Base-by-base conservation (phyloP, 176 grass and related monocot species). In the Musa beccarii region DNA sequence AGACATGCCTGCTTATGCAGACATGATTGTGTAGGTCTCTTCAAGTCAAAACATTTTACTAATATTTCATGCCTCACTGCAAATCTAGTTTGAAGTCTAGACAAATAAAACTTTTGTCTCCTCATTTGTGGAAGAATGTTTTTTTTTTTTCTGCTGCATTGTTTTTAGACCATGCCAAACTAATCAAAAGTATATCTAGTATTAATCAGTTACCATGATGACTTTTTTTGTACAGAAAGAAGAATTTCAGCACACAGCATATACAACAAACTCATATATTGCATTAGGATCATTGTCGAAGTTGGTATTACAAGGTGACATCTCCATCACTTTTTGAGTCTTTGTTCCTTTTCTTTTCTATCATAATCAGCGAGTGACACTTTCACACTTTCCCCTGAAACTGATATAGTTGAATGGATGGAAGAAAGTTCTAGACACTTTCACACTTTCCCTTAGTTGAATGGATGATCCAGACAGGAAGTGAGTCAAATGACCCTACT, bases 161-260 rank as follows among this genome's bases (percentile, higher is more conserved):
- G 20, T 13, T 66, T 28, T 13, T 66, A 28, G 62, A 22, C 22
- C 8, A 25, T 4, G 8, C 9, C n/a, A 6, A 69, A 17, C 13
- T 19, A 19, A 14, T 49, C 6, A 61, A 8, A 26, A 9, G 10
- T 22, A 54, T 14, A 5, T n/a, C 21, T 73, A 73, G 9, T 26
- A 14, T 72, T 73, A 24, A 14, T 15, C 10, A 54, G 5, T 55
- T 43, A 73, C 9, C 22, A 12, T 8, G 0, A 73, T 53, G 51
- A 4, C 52, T 68, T 80, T 54, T 53, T 49, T 56, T 59, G 57
- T 71, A 14, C 69, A 92, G 93, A 97, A 97, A 89, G 93, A 97
- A 76, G 93, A 97, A 87, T 97, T 92, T 88, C 93, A 97, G 76
- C 90, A 92, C 76, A 97, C 93, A 55, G 82, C 93, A 15, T 97